These are phyloP conservation scores for Aureobasidium pullulans DNA, from an alignment of 2,329 filamentous ascomycete genomes.

Conservation along the genomic window DNA sequence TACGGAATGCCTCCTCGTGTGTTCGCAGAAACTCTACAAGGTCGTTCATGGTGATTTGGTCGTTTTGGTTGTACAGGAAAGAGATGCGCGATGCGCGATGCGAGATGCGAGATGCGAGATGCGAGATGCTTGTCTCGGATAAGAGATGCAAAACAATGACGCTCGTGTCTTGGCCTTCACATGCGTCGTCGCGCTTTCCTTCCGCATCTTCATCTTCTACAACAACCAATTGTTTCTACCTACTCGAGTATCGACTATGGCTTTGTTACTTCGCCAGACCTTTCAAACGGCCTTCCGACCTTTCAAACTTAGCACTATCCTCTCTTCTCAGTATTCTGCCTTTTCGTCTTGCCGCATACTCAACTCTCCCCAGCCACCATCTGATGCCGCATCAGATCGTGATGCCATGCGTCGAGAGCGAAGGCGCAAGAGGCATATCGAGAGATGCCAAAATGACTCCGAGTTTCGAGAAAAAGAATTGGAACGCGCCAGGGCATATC, in stretches of 20 bases:
- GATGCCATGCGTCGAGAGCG: too few relatives aligned
- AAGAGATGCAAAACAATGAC: not conserved
- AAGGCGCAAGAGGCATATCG: too few relatives aligned
- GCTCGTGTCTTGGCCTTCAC: slow-evolving; percentile 7
- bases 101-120: too few relatives aligned
- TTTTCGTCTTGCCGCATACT: not conserved
- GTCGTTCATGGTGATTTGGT: slow-evolving; percentile 25
- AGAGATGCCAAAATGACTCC: too few relatives aligned
- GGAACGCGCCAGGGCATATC: too few relatives aligned
- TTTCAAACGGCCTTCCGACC: too few relatives aligned
- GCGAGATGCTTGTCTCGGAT: not conserved
- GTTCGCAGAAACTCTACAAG: slow-evolving; percentile 54
- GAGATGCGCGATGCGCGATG: not conserved
- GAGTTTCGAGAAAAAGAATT: too few relatives aligned
- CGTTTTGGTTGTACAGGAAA: not conserved
- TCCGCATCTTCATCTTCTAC: not conserved
- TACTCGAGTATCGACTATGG: not conserved
- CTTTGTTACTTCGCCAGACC: too few relatives aligned
- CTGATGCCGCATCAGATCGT: too few relatives aligned
- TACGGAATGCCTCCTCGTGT: slow-evolving; percentile 44
- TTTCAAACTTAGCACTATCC: not conserved
- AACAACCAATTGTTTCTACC: not conserved
- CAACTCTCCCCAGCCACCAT: too few relatives aligned
- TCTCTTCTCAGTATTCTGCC: not conserved
- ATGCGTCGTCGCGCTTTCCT: not conserved